Base-by-base conservation (phyloP, 306 rosid species). In the Fragaria vesca region DNA sequence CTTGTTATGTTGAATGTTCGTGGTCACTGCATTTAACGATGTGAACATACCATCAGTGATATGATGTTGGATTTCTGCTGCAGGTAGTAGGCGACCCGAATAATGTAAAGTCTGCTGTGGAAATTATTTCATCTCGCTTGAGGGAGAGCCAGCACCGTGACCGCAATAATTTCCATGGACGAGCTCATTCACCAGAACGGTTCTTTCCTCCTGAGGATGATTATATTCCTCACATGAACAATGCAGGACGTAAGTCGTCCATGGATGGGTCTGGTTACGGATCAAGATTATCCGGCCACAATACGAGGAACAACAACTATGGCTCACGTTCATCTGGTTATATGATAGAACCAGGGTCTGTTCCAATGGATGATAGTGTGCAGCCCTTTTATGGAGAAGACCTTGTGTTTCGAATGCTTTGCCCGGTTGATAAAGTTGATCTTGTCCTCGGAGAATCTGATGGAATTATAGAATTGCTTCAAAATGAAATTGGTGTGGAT, bases 141-240 rank as follows among this genome's bases (percentile, higher is more conserved):
- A 88, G 99, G 92, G 99, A 96, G 92, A 96, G 99, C 72, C 99
- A 96, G 86, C 98, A 96, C 80, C 98, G 99, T 6, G 98, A 96
- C 47, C 96, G 99, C 46, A 69, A 85, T 82, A 87, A 91, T 80
- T 91, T 93, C 76, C 97, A 96, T 75, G 96, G 91, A 55, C 94
- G 98, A 24, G 68, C 26, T 50, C 93, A 88, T 85, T 96, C 99
- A 28, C 98, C 99, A 0, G 99, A 96, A 76, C 96, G 85, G 24
- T 90, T 88, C 84, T 91, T 88, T 74, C 76, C 95, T 80, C 93
- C 93, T 7, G 99, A 93, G 6, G 97, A 92, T 80, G 97, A 90
- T 83, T 91, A 84, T 82, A 62, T 82, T 58, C 96, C 93, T 83
- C 91, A 86, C 12, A 69, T 78, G 79, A 83, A 82, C 79, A 81